These are phyloP conservation scores for Escallonia herrerae DNA, from an alignment of 129 eudicot species.

Conservation along the genomic window DNA sequence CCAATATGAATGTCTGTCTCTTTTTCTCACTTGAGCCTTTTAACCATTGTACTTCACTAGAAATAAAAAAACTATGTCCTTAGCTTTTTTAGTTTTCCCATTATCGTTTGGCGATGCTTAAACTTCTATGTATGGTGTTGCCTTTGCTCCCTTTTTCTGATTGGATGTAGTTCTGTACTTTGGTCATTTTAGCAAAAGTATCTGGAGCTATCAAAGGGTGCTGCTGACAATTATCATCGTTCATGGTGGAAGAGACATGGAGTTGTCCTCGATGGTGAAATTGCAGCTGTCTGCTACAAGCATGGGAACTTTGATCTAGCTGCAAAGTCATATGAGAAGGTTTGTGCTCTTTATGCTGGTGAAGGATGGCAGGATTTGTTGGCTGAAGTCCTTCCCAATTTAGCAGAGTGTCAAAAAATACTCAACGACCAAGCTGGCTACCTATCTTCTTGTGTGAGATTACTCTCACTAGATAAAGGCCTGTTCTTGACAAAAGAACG, in stretches of 20 bases:
- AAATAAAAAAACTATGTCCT: neutral
- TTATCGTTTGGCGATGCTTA: too few relatives aligned
- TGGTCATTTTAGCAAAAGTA: constrained; percentile 55
- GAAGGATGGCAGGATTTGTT: constrained; percentile 95
- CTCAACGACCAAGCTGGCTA: constrained; percentile 90
- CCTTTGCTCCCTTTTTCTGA: neutral
- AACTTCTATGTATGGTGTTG: too few relatives aligned
- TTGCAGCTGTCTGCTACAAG: constrained; percentile 71
- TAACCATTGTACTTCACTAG: neutral
- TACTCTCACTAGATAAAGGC: constrained; percentile 78
- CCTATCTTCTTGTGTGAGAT: constrained; percentile 82
- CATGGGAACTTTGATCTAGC: constrained; percentile 75
- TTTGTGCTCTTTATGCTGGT: constrained; percentile 91
- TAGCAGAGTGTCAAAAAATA: constrained; percentile 89
- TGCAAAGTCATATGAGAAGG: constrained; percentile 77
- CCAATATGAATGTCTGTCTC: neutral
- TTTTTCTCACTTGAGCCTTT: neutral
- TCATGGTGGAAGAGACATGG: constrained; percentile 99
- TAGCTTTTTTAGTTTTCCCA: too few relatives aligned
- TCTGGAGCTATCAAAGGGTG: constrained; percentile 81
- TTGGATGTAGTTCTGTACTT: neutral
- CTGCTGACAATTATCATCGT: constrained; percentile 79
- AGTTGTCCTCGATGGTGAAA: constrained; percentile 95
- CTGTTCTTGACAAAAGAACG: constrained; percentile 76
- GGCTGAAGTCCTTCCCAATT: constrained; percentile 91